phyloP scores from a whole-genome alignment of 257 asterid genomes.

The Penstemon barbatus region DNA sequence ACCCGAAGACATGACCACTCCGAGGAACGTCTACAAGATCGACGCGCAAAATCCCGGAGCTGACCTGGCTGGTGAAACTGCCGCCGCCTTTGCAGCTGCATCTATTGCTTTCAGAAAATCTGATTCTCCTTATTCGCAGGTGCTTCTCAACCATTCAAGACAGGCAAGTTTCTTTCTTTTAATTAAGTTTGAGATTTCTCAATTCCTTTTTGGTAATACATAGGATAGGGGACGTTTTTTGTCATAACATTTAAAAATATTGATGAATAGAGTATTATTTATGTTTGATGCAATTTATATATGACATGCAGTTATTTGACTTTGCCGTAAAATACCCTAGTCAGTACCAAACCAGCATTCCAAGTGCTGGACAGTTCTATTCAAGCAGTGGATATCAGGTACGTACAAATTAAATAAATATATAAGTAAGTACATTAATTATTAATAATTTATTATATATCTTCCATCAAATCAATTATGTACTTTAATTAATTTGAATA shows the following conservation, averaged over 20 bases:
- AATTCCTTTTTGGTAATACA: too few relatives aligned
- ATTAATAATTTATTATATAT: not conserved
- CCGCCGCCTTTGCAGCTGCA: constrained; percentile 40
- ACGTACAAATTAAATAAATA: too few relatives aligned
- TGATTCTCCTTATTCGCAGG: constrained; percentile 9
- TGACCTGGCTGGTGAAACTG: constrained; percentile 35
- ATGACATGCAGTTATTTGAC: constrained; percentile 45
- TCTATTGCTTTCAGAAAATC: constrained; percentile 23
- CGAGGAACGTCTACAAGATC: constrained; percentile 27
- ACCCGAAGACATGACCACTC: constrained; percentile 36
- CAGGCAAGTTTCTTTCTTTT: too few relatives aligned
- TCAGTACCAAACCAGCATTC: constrained; percentile 49
- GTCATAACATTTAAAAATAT: too few relatives aligned
- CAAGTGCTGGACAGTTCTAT: constrained; percentile 46
- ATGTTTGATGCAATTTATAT: not conserved
- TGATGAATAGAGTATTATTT: not conserved
- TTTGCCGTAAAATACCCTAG: constrained; percentile 47
- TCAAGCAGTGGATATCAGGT: constrained; percentile 36
- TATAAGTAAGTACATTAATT: too few relatives aligned
- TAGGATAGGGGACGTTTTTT: too few relatives aligned
- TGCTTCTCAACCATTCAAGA: constrained; percentile 12
- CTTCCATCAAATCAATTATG: too few relatives aligned
- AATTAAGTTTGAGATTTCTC: too few relatives aligned
- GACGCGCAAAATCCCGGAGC: constrained; percentile 35
- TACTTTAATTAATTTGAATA: too few relatives aligned